Base-by-base conservation (phyloP, 2,329 filamentous ascomycete genomes). In the Fusarium sp. region DNA sequence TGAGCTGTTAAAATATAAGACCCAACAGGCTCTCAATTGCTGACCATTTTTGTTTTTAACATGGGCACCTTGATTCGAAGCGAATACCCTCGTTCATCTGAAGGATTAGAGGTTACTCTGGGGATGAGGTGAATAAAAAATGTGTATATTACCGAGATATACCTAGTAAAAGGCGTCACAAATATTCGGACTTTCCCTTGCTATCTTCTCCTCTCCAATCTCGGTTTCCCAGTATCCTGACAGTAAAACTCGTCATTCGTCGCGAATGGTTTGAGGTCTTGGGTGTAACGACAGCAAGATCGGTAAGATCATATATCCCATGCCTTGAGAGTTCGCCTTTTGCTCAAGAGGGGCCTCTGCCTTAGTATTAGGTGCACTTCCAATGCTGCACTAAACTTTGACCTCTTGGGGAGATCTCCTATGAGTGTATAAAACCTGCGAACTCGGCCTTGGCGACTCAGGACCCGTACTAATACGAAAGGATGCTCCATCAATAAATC, bases 261-360 rank as follows among this genome's bases (percentile, higher is more conserved):
- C n/a, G 11, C 2, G 20, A 23, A 13, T 20, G 20, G 18, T 2
- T 6, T 18, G 16, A 2, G 3, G 16, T 2, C 2, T 42, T 42
- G 6, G 16, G 14, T 7, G 1, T 7, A 42, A 6, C 2, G 14
- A 8, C 8, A 44, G 13, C 5, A 6, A 6, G 6, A 7, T 18
- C 3, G 3, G 16, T 13, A 1, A 4, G 10, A 20, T 40, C 10
- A 13, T 13, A 20, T 40, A 6, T 6, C 1, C 16, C 3, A 20
- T 7, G 2, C 4, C 3, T 20, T 40, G 2, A 1, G 2, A 13
- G 13, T 1, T 23, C 6, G 2, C 3, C 2, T 8, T 23, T 23
- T 6, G 2, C 18, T 4, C 0, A 44, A 25, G 4, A 44, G 0
- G 3, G 14, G 13, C 14, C 1, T 44, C 16, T 25, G 7, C 4